phyloP scores from a whole-genome alignment of 352 stramenopile genomes.

The Phytophthora hibernalis region DNA sequence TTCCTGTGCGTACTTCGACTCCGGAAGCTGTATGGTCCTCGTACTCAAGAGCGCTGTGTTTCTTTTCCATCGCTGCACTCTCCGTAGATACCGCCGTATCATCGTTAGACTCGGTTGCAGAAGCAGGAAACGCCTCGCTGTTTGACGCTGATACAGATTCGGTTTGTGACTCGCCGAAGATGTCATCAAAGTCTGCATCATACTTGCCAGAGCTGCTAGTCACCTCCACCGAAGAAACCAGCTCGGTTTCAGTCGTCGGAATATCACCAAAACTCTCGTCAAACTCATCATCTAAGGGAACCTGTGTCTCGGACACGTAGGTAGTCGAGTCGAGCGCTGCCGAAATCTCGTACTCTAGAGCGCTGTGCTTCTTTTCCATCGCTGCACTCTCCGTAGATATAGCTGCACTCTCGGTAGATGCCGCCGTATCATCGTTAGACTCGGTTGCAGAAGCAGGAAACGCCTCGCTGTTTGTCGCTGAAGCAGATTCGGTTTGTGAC shows the following conservation, averaged over 20 bases:
- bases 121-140: neutral
- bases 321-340: neutral
- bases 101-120: neutral
- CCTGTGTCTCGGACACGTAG: neutral
- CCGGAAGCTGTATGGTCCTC: conserved; percentile 1
- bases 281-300: conserved; percentile 24
- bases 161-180: conserved; percentile 22
- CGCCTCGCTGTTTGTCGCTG: neutral
- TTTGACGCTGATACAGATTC: neutral
- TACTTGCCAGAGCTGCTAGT: conserved; percentile 1
- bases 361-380: conserved; percentile 8
- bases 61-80: conserved; percentile 3
- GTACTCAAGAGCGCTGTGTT: neutral
- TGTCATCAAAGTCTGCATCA: conserved; percentile 35
- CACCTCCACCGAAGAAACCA: neutral
- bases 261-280: conserved; percentile 33
- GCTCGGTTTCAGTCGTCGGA: neutral
- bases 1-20: conserved; percentile 25
- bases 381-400: neutral
- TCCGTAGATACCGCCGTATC: neutral
- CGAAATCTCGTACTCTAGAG: neutral
- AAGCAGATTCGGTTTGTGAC: neutral
- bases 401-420: no score
- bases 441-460: neutral
- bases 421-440: neutral